A percentile compares a stretch with the other conserved stretches of the same genome.
phyloP scores from a whole-genome alignment of 495 filamentous ascomycete genomes.

The Wilcoxina mikolae region DNA sequence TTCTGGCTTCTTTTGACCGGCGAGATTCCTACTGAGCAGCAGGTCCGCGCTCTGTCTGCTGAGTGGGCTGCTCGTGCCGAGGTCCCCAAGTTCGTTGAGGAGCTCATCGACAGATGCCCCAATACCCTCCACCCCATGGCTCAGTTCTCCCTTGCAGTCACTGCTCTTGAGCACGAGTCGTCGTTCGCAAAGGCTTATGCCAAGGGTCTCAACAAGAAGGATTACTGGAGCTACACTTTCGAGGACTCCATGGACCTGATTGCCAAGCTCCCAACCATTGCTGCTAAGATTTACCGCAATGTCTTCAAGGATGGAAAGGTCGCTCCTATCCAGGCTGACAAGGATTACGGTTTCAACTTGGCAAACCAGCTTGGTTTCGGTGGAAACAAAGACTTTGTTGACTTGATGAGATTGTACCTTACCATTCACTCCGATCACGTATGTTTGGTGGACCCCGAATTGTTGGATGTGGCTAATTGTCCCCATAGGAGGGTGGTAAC shows the following conservation, averaged over 20 bases:
- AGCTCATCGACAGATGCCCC: constrained; percentile 98
- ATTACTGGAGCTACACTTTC: constrained; percentile 98
- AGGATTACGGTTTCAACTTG: constrained; percentile 97
- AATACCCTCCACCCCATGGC: constrained; percentile 98
- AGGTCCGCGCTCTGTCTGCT: constrained; percentile 90
- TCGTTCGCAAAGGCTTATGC: constrained; percentile 95
- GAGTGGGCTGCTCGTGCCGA: constrained; percentile 97
- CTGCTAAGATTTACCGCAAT: constrained; percentile 96
- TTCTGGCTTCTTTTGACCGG: constrained; percentile 99
- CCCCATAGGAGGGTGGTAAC: constrained; percentile 63
- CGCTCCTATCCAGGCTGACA: constrained; percentile 82
- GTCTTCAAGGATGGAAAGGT: constrained; percentile 99
- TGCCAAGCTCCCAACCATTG: constrained; percentile 97
- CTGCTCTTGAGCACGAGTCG: constrained; percentile 94
- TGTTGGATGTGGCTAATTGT: neutral
- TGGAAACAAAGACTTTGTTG: constrained; percentile 90
- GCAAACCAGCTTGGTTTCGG: constrained; percentile 96
- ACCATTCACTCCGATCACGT: constrained; percentile 95
- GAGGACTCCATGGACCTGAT: constrained; percentile 99
- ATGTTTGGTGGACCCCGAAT: constrained; percentile 2
- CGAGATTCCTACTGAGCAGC: constrained; percentile 90
- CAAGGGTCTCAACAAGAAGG: constrained; percentile 95
- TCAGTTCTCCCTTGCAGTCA: constrained; percentile 91
- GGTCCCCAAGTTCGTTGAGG: constrained; percentile 91
- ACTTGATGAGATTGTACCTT: constrained; percentile 94